These are phyloP conservation scores for Blastocystis sp. DNA, from an alignment of 352 stramenopile genomes.

Conservation along the genomic window DNA sequence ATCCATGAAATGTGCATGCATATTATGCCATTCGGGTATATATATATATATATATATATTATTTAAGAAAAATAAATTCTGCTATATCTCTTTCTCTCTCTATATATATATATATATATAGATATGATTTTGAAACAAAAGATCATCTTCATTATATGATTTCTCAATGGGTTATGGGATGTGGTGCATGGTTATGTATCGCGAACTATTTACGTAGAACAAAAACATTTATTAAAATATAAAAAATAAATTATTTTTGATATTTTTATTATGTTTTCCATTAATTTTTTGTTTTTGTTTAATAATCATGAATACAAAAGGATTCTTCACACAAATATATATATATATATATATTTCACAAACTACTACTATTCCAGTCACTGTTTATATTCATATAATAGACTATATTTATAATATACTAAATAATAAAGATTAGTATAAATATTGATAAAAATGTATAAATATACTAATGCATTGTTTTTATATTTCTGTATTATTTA, in stretches of 20 bases:
- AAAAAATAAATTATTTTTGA: constrained; percentile 16
- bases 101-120: too few relatives aligned
- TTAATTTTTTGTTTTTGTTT: not conserved
- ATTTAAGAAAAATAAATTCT: too few relatives aligned
- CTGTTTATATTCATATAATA: too few relatives aligned
- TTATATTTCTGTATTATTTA: too few relatives aligned
- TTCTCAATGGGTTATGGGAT: constrained; percentile 13
- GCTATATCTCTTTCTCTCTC: too few relatives aligned
- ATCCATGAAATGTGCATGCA: constrained; percentile 15
- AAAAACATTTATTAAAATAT: constrained; percentile 26
- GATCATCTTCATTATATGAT: constrained; percentile 22
- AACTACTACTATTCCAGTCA: not conserved
- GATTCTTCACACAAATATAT: not conserved
- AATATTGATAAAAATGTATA: too few relatives aligned
- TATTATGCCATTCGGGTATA: constrained; percentile 16
- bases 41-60: not conserved
- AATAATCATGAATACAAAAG: not conserved
- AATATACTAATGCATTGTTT: too few relatives aligned
- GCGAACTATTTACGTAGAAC: constrained; percentile 17
- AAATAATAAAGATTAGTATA: too few relatives aligned
- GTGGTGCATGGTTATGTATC: constrained; percentile 25
- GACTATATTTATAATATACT: too few relatives aligned
- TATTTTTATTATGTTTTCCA: not conserved
- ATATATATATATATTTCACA: not conserved
- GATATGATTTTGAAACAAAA: constrained; percentile 19